Evolutionary conservation across 371 early-diverging fungal genomes (phyloP).

Genomic region (Saksenaea vasiformis): DNA sequence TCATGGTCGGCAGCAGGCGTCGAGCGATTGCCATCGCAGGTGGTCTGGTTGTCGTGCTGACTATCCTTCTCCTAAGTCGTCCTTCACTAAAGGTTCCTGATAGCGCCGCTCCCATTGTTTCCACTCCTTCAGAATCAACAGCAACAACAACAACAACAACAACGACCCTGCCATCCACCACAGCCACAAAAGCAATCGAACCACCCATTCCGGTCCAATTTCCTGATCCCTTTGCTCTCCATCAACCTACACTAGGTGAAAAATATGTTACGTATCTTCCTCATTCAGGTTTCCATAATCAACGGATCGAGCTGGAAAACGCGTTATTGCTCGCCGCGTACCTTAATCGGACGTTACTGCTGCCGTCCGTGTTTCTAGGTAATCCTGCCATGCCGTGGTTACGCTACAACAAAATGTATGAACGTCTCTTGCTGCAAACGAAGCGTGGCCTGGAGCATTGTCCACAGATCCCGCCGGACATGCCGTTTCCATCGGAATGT

Average conservation of each 20-base stretch:
- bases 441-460: conserved; percentile 63
- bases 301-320: conserved; percentile 62
- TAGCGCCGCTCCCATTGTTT: not conserved
- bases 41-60: not conserved
- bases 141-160: not conserved
- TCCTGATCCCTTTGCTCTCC: conserved; percentile 21
- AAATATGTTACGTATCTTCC: conserved; percentile 61
- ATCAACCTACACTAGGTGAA: conserved; percentile 26
- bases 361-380: conserved; percentile 61
- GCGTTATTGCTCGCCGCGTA: conserved; percentile 57
- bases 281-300: conserved; percentile 69
- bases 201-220: conserved; percentile 18
- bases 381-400: conserved; percentile 62
- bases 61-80: not conserved
- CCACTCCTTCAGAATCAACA: not conserved
- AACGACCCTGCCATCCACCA: not conserved
- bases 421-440: conserved; percentile 55
- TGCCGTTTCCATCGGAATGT: conserved; percentile 56
- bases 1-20: not conserved
- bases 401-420: conserved; percentile 53
- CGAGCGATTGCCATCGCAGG: not conserved
- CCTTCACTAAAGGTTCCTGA: not conserved
- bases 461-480: conserved; percentile 28
- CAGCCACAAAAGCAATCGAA: not conserved
- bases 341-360: conserved; percentile 56